Evolutionary conservation across 2,329 filamentous ascomycete species (phyloP).

Genomic region (Rhynchosporium agropyri): DNA sequence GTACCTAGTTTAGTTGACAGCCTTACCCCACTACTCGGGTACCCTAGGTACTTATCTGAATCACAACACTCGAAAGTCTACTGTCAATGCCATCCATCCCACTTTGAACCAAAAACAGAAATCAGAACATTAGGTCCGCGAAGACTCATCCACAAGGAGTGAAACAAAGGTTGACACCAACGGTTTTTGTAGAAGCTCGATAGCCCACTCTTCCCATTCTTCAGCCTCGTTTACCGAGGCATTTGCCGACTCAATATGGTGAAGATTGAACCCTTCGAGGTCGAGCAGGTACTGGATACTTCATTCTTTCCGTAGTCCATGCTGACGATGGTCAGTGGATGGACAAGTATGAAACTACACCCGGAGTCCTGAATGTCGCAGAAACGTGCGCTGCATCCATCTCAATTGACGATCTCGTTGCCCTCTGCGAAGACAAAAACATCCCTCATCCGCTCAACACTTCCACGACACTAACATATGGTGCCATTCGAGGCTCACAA

Average conservation of each 20-base stretch:
- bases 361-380: slow-evolving; percentile 68
- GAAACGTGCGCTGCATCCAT: slow-evolving; percentile 79
- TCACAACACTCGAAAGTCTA: too few species aligned
- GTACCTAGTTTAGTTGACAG: background rate
- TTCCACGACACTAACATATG: slow-evolving; percentile 69
- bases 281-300: slow-evolving; percentile 63
- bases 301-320: background rate
- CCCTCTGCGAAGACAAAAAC: slow-evolving; percentile 58
- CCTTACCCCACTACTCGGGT: too few species aligned
- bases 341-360: slow-evolving; percentile 60
- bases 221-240: slow-evolving; percentile 32
- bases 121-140: slow-evolving; percentile 26
- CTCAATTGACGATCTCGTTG: slow-evolving; percentile 67
- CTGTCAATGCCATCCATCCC: background rate
- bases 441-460: slow-evolving; percentile 50
- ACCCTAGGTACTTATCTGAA: too few species aligned
- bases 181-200: slow-evolving; percentile 13
- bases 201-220: background rate
- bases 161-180: slow-evolving; percentile 20
- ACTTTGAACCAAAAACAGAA: background rate
- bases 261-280: slow-evolving; percentile 63
- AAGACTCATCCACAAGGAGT: slow-evolving; percentile 18
- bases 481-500: slow-evolving; percentile 69
- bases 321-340: slow-evolving; percentile 55
- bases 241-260: slow-evolving; percentile 50